Base-by-base conservation (phyloP, 169 alveolate species). In the Cryptosporidium bovis region DNA sequence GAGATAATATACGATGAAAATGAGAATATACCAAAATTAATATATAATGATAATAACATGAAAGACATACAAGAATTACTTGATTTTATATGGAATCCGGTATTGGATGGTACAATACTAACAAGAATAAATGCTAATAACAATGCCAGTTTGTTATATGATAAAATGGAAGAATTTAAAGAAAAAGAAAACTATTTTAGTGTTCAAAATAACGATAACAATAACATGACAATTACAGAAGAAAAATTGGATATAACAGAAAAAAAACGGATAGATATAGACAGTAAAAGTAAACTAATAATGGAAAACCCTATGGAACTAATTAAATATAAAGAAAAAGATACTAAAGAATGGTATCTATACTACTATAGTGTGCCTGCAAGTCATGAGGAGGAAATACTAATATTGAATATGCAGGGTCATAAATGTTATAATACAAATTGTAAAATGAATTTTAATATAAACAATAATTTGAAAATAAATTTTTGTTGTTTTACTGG, bases 401-500 rank as follows among this genome's bases (percentile, higher is more conserved):
- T 62, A n/a, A 34, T 77, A 36, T 62, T 77, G 27, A 66, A 77
- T 40, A 40, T 77, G 27, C 87, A 77, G 24, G 29, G 56, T 16
- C 20, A 77, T 27, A 77, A 56, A 36, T 77, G 87, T 46, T 77
- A 34, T 48, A 44, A 51, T 40, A 77, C 15, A 10, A 50, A 33
- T 24, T 77, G 87, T 40, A 27, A 50, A n/a, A n/a, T 16, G 8
- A 4, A 6, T 16, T 1, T 77, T 13, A 60, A 77, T 24, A 20
- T 46, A 46, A 56, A 48, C 29, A 18, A 53, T n/a, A 53, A 60
- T 34, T 12, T 15, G 10, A 71, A 34, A 40, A 8, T 40, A 1
- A 56, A 62, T 44, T 77, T 77, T 56, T 77, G 87, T 24, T 77
- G 87, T 62, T 62, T 60, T 36, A 77, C 87, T 58, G 87, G 87